Evolutionary conservation across 2,329 filamentous ascomycete genomes (phyloP).

Genomic region (Eurotiales sp.): DNA sequence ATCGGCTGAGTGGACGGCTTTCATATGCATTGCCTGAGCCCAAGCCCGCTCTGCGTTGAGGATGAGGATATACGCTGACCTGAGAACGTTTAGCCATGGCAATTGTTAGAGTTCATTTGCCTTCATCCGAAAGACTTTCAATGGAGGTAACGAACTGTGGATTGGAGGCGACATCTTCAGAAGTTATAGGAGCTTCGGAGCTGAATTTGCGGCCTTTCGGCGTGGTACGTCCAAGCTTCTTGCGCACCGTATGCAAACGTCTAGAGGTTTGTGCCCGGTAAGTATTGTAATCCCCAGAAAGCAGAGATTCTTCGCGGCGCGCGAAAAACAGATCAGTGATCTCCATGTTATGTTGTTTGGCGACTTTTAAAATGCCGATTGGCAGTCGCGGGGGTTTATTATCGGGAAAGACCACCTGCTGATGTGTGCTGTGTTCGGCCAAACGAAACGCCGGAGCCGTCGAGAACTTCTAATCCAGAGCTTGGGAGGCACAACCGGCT

Average conservation of each 20-base stretch:
- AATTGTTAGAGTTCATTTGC: constrained; percentile 12
- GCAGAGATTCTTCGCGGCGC: constrained; percentile 75
- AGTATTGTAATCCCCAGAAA: constrained; percentile 82
- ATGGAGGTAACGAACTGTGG: constrained; percentile 60
- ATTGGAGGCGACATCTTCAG: constrained; percentile 70
- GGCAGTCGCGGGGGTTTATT: constrained; percentile 9
- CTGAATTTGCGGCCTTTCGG: constrained; percentile 83
- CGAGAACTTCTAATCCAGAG: constrained; percentile 13
- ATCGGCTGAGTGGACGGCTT: constrained; percentile 73
- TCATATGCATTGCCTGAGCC: constrained; percentile 95
- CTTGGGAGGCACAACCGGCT: not conserved
- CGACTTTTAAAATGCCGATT: not conserved
- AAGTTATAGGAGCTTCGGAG: constrained; percentile 65
- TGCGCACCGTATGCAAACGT: constrained; percentile 76
- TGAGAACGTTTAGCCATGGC: constrained; percentile 33
- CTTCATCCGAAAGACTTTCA: not conserved
- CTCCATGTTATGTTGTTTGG: constrained; percentile 60
- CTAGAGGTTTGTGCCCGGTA: constrained; percentile 78
- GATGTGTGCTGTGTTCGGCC: constrained; percentile 16
- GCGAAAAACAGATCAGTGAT: constrained; percentile 81
- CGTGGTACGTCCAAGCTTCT: constrained; percentile 78
- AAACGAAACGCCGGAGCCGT: constrained; percentile 16
- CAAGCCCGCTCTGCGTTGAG: constrained; percentile 86
- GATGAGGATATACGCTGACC: constrained; percentile 73
- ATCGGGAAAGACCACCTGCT: constrained; percentile 1